phyloP scores from a whole-genome alignment of 495 filamentous ascomycete species.

The Neurospora terricola region DNA sequence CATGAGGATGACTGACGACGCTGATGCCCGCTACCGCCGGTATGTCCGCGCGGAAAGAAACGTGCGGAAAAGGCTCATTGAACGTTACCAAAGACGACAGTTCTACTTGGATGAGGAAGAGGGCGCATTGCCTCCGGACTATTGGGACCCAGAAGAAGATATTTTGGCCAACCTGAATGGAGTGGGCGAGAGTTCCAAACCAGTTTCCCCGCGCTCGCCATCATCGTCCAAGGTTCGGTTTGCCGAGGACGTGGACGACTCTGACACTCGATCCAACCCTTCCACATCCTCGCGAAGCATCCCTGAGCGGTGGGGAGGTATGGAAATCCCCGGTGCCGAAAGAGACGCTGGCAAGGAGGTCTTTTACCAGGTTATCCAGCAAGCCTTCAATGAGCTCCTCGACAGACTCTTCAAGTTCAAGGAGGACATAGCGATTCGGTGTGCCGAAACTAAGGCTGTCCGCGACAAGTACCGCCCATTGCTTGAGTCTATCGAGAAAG shows the following conservation, averaged over 20 bases:
- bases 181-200: constrained; percentile 30
- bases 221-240: constrained; percentile 82
- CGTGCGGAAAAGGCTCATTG: constrained; percentile 48
- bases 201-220: constrained; percentile 55
- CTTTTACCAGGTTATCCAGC: constrained; percentile 79
- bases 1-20: background rate
- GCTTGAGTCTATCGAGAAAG: constrained; percentile 35
- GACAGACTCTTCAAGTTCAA: constrained; percentile 73
- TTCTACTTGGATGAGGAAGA: constrained; percentile 81
- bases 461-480: constrained; percentile 45
- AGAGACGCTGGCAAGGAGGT: constrained; percentile 78
- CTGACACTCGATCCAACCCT: constrained; percentile 63
- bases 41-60: constrained; percentile 3
- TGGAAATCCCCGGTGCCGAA: constrained; percentile 73
- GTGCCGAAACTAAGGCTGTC: constrained; percentile 49
- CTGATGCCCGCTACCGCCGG: background rate
- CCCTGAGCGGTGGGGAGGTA: constrained; percentile 76
- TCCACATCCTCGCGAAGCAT: constrained; percentile 73
- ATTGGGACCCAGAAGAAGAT: constrained; percentile 54
- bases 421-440: constrained; percentile 67
- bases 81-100: constrained; percentile 61
- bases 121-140: constrained; percentile 52
- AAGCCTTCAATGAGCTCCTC: constrained; percentile 85
- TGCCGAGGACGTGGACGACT: constrained; percentile 63
- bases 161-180: constrained; percentile 34